phyloP scores from a whole-genome alignment of 441 rosid genomes.

The Jatropha multifida region DNA sequence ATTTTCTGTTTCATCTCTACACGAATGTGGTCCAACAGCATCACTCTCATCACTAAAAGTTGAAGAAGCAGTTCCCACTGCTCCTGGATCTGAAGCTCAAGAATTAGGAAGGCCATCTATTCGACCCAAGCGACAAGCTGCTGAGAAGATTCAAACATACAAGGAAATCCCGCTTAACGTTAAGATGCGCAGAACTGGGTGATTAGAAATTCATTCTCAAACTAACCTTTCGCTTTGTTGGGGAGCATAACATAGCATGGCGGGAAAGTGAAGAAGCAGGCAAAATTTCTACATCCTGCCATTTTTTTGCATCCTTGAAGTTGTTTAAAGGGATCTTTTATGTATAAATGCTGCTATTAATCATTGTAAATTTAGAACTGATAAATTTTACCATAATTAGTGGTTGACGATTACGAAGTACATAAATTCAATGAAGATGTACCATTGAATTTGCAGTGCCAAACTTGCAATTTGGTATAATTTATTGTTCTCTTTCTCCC shows the following conservation, averaged over 20 bases:
- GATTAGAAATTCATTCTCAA: slow-evolving; percentile 19
- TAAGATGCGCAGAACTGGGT: slow-evolving; percentile 51
- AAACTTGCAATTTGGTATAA: neutral
- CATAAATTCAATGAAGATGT: neutral
- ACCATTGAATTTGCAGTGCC: neutral
- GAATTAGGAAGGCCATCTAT: slow-evolving; percentile 43
- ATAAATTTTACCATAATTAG: neutral
- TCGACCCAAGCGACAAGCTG: slow-evolving; percentile 54
- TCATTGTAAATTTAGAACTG: slow-evolving; percentile 18
- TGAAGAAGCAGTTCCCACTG: slow-evolving; percentile 30
- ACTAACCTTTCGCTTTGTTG: slow-evolving; percentile 6
- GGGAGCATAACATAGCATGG: slow-evolving; percentile 4
- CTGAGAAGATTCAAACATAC: slow-evolving; percentile 61
- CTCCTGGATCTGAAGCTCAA: slow-evolving; percentile 17
- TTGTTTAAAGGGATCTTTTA: neutral
- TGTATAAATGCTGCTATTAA: slow-evolving; percentile 12
- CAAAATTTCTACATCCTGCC: slow-evolving; percentile 6
- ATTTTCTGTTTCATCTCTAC: slow-evolving; percentile 30
- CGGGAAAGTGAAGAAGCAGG: neutral
- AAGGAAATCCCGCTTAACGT: slow-evolving; percentile 52
- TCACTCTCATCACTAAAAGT: slow-evolving; percentile 36
- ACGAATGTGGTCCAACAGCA: slow-evolving; percentile 17
- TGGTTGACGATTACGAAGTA: slow-evolving; percentile 11
- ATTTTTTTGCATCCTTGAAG: neutral
- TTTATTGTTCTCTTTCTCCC: neutral